Base-by-base conservation (phyloP, 2,329 filamentous ascomycete species). In the Atkinsonella hypoxylon region DNA sequence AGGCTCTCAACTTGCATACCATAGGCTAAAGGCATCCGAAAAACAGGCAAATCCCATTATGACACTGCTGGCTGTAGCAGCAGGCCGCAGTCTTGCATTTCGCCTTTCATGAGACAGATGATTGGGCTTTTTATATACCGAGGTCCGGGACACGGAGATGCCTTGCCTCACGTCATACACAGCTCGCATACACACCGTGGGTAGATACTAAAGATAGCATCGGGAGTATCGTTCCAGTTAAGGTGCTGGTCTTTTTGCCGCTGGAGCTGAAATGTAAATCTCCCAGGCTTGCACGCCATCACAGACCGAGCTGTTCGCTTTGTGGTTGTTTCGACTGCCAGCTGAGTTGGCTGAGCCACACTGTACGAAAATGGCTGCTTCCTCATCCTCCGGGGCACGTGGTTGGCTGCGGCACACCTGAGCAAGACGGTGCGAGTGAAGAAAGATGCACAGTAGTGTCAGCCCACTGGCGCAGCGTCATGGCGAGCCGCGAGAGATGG, bases 11-110 rank as follows among this genome's bases (percentile, higher is more conserved):
- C 49, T 48, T 3, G 58, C 59, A 0, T 66, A 65, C 8, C 62
- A 0, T 58, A 64, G 0, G 62, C 63, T 1, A 62, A 62, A n/a
- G n/a, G n/a, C n/a, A n/a, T n/a, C n/a, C n/a, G 17, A n/a, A 4
- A 41, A n/a, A 18, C 39, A n/a, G 17, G 39, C 39, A 17, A 7
- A 41, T 7, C 7, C 3, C n/a, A 44, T 6, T n/a, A 31, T n/a
- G 22, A 22, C 42, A 6, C 15, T 44, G 20, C 12, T 30, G n/a
- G 42, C 18, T 44, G 42, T 20, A 4, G 10, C 20, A 9, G 6
- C 26, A 12, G 42, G 42, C n/a, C 26, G 22, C 17, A 22, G 18
- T 12, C 10, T 30, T 17, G 12, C 26, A 31, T 44, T 31, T 36
- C 18, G 15, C 2, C 17, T 26, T 12, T 36, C 18, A 17, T 12